Conservation (phyloP, 164 flowering plant species). For the Piper longum region DNA sequence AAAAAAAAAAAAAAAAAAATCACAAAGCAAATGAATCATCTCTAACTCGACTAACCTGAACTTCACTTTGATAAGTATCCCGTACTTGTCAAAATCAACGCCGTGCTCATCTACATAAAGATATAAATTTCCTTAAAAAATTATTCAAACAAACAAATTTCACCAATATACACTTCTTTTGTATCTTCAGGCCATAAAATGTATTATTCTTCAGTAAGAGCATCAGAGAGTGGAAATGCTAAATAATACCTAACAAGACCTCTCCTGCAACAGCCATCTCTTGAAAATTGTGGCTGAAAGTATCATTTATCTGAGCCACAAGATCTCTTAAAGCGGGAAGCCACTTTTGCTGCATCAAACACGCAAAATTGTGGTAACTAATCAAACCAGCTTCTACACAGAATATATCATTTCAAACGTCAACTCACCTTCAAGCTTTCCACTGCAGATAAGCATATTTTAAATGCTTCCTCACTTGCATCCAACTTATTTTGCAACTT, state of each 20-base stretch:
- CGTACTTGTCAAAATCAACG: constrained; percentile 68
- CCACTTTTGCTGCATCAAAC: constrained; percentile 56
- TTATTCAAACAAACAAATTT: neutral
- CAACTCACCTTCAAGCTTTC: constrained; percentile 47
- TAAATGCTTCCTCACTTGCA: constrained; percentile 35
- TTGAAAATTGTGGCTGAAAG: constrained; percentile 75
- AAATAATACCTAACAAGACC: constrained; percentile 57
- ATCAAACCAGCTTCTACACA: neutral
- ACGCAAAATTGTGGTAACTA: neutral
- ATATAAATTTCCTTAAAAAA: constrained; percentile 1
- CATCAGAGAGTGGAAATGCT: neutral
- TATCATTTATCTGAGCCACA: constrained; percentile 70
- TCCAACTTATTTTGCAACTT: constrained; percentile 33
- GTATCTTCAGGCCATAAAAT: no score
- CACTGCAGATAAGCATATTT: constrained; percentile 34
- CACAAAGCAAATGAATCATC: neutral
- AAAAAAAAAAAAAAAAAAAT: no score
- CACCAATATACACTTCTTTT: neutral
- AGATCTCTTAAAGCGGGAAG: constrained; percentile 79
- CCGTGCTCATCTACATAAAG: constrained; percentile 67
- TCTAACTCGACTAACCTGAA: constrained; percentile 47
- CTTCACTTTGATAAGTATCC: constrained; percentile 91
- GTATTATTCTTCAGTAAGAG: neutral
- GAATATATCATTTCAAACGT: neutral
- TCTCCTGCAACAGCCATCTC: constrained; percentile 99